phyloP scores from a whole-genome alignment of 495 filamentous ascomycete genomes.

The Talaromyces liani region DNA sequence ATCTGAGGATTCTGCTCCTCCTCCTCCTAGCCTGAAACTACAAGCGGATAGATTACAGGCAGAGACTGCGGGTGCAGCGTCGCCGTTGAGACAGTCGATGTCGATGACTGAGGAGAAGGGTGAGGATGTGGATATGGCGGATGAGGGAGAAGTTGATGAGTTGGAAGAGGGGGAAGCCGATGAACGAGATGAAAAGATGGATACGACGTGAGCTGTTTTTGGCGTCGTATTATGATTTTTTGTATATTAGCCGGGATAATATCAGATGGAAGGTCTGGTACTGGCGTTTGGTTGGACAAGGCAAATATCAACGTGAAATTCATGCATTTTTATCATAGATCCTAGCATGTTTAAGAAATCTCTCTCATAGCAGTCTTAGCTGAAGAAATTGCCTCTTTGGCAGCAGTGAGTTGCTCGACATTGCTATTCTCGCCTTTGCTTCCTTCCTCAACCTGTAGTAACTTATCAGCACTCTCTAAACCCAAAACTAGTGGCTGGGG shows the following conservation, averaged over 20 bases:
- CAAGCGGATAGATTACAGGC: slow-evolving; percentile 24
- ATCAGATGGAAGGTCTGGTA: not conserved
- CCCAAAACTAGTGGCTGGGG: not conserved
- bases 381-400: slow-evolving; percentile 53
- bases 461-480: not conserved
- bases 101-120: slow-evolving; percentile 27
- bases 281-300: not conserved
- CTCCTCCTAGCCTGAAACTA: slow-evolving; percentile 38
- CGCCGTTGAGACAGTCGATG: slow-evolving; percentile 35
- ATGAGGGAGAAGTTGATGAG: slow-evolving; percentile 58
- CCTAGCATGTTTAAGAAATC: slow-evolving; percentile 21
- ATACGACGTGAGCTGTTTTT: slow-evolving; percentile 30
- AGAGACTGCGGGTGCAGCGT: slow-evolving; percentile 22
- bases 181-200: slow-evolving; percentile 56
- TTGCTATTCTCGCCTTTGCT: slow-evolving; percentile 41
- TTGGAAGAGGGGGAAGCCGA: slow-evolving; percentile 43
- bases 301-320: slow-evolving; percentile 1
- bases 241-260: not conserved
- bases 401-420: slow-evolving; percentile 46
- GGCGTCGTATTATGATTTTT: not conserved
- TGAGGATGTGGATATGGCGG: slow-evolving; percentile 50
- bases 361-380: slow-evolving; percentile 44
- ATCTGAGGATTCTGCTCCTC: slow-evolving; percentile 53
- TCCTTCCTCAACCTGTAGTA: slow-evolving; percentile 33
- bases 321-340: not conserved